These are phyloP conservation scores for Quercus lobata DNA, from an alignment of 331 rosid species.

Conservation along the genomic window DNA sequence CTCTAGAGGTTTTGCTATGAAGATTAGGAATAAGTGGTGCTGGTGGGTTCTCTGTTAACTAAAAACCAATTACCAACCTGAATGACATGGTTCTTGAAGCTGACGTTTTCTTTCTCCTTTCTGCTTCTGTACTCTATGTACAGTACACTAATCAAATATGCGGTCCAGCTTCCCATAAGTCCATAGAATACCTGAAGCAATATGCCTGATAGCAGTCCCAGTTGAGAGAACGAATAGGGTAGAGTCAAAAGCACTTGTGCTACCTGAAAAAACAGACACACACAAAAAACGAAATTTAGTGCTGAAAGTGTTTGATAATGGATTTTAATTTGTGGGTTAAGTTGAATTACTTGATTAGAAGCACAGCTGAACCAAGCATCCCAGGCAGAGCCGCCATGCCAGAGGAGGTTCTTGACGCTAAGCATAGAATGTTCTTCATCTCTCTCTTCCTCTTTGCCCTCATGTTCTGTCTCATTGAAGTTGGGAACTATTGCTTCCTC, in stretches of 20 bases:
- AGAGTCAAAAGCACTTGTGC: conserved; percentile 92
- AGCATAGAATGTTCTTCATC: conserved; percentile 42
- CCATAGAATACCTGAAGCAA: conserved; percentile 86
- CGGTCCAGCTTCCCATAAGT: conserved; percentile 94
- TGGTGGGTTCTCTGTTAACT: neutral
- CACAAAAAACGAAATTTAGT: neutral
- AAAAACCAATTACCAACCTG: conserved; percentile 48
- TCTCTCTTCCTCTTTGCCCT: conserved; percentile 36
- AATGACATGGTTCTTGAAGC: conserved; percentile 92
- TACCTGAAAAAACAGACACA: conserved; percentile 38
- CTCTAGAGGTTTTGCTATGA: neutral
- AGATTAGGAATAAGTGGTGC: conserved; percentile 18
- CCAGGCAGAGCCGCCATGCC: conserved; percentile 99
- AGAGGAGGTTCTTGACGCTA: conserved; percentile 65
- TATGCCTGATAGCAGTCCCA: conserved; percentile 84
- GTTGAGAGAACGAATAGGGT: conserved; percentile 94
- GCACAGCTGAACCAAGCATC: conserved; percentile 99
- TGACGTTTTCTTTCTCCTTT: conserved; percentile 88
- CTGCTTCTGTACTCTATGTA: conserved; percentile 77
- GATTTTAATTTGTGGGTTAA: too few relatives aligned
- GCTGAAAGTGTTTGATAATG: too few relatives aligned
- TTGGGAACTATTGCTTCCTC: conserved; percentile 87
- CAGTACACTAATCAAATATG: conserved; percentile 90
- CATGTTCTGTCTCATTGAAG: conserved; percentile 53
- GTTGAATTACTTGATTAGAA: conserved; percentile 73